Percentiles rank a stretch among this genome's conserved stretches.
These are phyloP conservation scores for Silybum marianum DNA, from an alignment of 129 eudicot genomes.

Conservation along the genomic window DNA sequence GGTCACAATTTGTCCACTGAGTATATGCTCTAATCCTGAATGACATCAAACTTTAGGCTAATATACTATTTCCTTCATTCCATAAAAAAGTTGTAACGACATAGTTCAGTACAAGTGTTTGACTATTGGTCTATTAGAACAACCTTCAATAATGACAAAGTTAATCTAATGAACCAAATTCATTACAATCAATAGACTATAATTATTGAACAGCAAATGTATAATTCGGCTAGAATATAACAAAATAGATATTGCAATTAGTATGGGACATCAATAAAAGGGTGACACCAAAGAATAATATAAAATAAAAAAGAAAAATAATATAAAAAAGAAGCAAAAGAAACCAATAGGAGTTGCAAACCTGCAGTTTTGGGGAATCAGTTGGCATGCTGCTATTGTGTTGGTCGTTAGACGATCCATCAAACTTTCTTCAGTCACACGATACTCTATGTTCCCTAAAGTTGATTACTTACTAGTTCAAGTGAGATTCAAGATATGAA, in stretches of 20 bases:
- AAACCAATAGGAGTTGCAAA: conserved; percentile 19
- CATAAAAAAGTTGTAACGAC: background rate
- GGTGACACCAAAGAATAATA: no score
- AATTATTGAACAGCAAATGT: no score
- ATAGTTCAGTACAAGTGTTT: background rate
- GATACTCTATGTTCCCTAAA: conserved; percentile 66
- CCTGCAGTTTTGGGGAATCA: conserved; percentile 72
- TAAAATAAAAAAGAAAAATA: background rate
- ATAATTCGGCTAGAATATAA: no score
- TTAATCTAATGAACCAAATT: background rate
- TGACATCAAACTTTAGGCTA: no score
- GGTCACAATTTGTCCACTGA: no score
- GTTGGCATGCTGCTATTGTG: conserved; percentile 52
- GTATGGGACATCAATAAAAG: no score
- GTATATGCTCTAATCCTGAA: no score
- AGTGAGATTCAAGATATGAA: conserved; percentile 9
- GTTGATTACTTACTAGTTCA: conserved; percentile 9
- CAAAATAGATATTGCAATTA: no score
- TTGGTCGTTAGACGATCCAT: conserved; percentile 73
- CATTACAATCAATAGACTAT: background rate
- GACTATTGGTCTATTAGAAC: background rate
- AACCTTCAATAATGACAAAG: background rate
- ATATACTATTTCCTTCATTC: no score
- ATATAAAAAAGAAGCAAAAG: background rate
- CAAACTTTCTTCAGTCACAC: conserved; percentile 72